These are phyloP conservation scores for Beta lomatogona DNA, from an alignment of 179 eudicot species.

Conservation along the genomic window DNA sequence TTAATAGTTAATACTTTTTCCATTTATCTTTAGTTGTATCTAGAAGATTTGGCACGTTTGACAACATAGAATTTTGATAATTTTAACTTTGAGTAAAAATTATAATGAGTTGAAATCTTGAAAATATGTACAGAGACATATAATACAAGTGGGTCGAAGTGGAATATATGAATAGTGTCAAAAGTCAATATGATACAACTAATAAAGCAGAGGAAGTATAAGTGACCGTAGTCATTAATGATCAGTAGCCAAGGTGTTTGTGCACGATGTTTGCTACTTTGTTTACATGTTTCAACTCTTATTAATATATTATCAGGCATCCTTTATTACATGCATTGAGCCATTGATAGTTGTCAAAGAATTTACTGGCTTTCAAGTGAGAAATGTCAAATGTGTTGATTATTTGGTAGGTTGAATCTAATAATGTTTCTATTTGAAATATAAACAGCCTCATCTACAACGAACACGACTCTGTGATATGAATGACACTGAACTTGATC, in stretches of 20 bases:
- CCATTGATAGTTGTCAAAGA: not conserved
- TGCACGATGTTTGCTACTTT: not conserved
- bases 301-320: not conserved
- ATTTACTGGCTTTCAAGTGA: not conserved
- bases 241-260: not conserved
- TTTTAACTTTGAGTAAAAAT: too few species aligned
- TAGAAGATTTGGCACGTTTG: too few species aligned
- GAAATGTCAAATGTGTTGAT: not conserved
- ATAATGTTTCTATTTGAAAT: slow-evolving; percentile 26
- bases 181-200: too few species aligned
- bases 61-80: too few species aligned
- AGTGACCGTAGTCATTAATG: not conserved
- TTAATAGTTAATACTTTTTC: too few species aligned
- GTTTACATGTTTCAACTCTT: not conserved
- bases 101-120: too few species aligned
- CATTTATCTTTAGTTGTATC: too few species aligned
- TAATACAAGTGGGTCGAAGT: too few species aligned
- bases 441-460: slow-evolving; percentile 92
- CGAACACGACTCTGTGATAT: slow-evolving; percentile 93
- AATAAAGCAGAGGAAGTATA: too few species aligned
- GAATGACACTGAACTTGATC: slow-evolving; percentile 89
- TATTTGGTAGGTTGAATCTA: slow-evolving; percentile 1
- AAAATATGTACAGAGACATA: too few species aligned
- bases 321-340: too few species aligned
- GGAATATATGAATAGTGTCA: too few species aligned